Conservation (phyloP, 768 basidiomycete species). For the Xerocomellus intermedius region DNA sequence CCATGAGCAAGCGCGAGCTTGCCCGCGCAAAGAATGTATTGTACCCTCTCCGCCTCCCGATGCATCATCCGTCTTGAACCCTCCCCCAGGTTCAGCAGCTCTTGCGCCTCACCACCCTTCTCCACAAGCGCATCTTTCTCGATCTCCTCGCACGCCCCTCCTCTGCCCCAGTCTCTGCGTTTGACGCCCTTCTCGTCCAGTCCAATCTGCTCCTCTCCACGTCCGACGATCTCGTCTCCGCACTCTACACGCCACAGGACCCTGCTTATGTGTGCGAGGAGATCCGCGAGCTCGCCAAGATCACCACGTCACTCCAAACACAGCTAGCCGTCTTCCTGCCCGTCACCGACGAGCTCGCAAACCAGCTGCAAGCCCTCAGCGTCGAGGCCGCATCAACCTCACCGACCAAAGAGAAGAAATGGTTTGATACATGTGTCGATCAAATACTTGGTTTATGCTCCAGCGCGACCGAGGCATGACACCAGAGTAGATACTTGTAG, state of each 20-base stretch:
- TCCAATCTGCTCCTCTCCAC: slow-evolving; percentile 54
- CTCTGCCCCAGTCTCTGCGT: slow-evolving; percentile 25
- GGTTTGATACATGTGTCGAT: slow-evolving; percentile 65
- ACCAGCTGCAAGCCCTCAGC: slow-evolving; percentile 24
- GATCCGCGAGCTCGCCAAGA: slow-evolving; percentile 36
- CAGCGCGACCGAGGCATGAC: slow-evolving; percentile 20
- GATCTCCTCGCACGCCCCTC: slow-evolving; percentile 44
- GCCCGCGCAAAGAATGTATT: slow-evolving; percentile 57
- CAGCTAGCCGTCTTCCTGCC: slow-evolving; percentile 28
- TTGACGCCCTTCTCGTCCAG: slow-evolving; percentile 51
- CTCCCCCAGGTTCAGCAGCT: slow-evolving; percentile 52
- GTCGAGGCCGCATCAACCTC: slow-evolving; percentile 8
- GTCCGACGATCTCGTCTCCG: slow-evolving; percentile 66
- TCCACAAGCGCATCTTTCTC: slow-evolving; percentile 60
- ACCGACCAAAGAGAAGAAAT: slow-evolving; percentile 47
- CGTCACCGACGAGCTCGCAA: slow-evolving; percentile 20
- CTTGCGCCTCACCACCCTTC: slow-evolving; percentile 54
- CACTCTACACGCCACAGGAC: slow-evolving; percentile 65
- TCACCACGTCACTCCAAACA: slow-evolving; percentile 38
- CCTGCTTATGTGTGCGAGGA: slow-evolving; percentile 39
- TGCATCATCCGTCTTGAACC: slow-evolving; percentile 2
- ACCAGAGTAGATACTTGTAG: slow-evolving; percentile 12
- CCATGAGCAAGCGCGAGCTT: slow-evolving; percentile 50
- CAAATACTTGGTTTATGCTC: slow-evolving; percentile 51
- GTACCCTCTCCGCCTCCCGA: slow-evolving; percentile 7